Base-by-base conservation (phyloP, 2,329 filamentous ascomycete species). In the Hymenoscyphus fructigenus region DNA sequence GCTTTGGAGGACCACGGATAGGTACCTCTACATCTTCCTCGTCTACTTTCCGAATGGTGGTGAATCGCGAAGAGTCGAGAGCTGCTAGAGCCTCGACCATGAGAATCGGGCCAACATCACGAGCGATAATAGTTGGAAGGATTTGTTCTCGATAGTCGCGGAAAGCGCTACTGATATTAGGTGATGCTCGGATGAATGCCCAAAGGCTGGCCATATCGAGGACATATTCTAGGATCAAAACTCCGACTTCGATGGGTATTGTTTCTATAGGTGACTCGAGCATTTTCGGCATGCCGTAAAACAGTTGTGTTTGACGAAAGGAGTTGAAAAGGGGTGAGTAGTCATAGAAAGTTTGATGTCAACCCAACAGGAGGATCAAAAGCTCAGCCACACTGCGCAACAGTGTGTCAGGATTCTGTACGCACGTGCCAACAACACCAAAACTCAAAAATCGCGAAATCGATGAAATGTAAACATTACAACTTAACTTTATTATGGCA, bases 191-290 rank as follows among this genome's bases (percentile, higher is more conserved):
- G 23, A 63, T 41, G 15, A 63, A 41, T 23, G 56, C 57, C 61
- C 61, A 63, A n/a, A 63, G 61, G 44, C 56, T 63, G n/a, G 7
- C 29, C 20, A 59, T 56, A 63, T 59, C 57, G 44, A 57, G 57
- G 23, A 56, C 57, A 63, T 59, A 41, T 29, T 59, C n/a, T 7
- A 63, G 44, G 28, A 63, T 59, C 5, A 59, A 15, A 44, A 15
- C 41, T 44, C 41, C 41, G 5, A 44, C 41, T 20, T 44, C 41
- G 41, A 44, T 44, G 5, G 41, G 41, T n/a, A 20, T 44, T 44
- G 15, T n/a, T 44, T 44, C 41, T 5, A 44, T 17, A 4, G 15
- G 17, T 4, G 36, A 41, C 36, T 41, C 4, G 12, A 14, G 12
- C 36, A 41, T 14, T 41, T 41, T 41, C 17, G 36, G 9, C 36